Evolutionary conservation across 2,329 filamentous ascomycete genomes (phyloP), one percentile per base, ranked within the genome.

Genomic region (Alternaria incomplexa): DNA sequence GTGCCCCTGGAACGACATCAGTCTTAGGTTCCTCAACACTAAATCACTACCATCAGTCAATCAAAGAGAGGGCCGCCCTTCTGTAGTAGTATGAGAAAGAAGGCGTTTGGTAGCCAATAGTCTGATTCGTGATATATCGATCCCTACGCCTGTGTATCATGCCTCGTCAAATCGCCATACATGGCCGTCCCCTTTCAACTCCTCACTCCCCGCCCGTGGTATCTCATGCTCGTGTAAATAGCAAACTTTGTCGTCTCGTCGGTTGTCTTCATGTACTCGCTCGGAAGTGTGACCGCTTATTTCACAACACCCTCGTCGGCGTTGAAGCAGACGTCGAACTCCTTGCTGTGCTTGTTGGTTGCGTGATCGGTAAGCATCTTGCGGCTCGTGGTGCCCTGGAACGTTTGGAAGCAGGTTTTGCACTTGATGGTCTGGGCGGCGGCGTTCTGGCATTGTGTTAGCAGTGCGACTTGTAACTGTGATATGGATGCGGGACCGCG

Each of bases 371-470:
- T 87, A 66, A 93, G 87, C 66, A 90, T 89, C 73, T 90, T 90
- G 65, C 86, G 88, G 77, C 90, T 90, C 64, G 90, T 90, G 36
- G 91, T 94, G 84, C 90, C 90, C 71, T 93, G 86, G 83, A 94
- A 93, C 28, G 90, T 91, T 72, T 90, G 87, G 82, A 89, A 91
- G 90, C 91, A 94, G 74, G 89, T 84, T 70, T 87, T 83, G 86
- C 91, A 94, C 81, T 92, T 90, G 80, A 93, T 92, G 76, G 87
- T 89, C 84, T 89, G 91, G 63, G 91, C 91, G 71, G 89, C 85
- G 72, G 87, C 85, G 83, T 93, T 93, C 90, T 92, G 69, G 56
- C 17, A 5, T 45, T 11, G 6, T 46, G 26, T 69, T 48, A 66
- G 58, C 45, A 47, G 22, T 11, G 8, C 17, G 25, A 20, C 56